A percentile compares a stretch with the other conserved stretches of the same genome.
Evolutionary conservation across 2,329 filamentous ascomycete genomes (phyloP).

Genomic region (Lachnellula willkommii): DNA sequence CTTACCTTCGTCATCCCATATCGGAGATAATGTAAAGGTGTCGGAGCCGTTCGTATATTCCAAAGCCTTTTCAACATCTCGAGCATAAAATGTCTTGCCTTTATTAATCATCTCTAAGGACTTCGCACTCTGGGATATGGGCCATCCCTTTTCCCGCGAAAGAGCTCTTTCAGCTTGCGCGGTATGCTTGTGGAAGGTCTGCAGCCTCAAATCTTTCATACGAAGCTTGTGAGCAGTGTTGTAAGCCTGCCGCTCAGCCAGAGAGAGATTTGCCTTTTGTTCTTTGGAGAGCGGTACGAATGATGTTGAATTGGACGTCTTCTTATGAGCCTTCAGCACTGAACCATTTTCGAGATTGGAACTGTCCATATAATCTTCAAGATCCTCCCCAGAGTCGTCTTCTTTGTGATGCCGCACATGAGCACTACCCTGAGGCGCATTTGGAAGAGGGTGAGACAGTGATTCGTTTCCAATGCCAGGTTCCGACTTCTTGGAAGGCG

Average conservation of each 20-base stretch:
- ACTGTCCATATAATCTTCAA: too few relatives aligned
- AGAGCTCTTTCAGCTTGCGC: neutral
- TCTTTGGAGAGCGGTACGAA: neutral
- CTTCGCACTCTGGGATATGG: neutral
- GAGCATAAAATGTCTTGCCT: conserved; percentile 1
- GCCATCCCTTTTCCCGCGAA: neutral
- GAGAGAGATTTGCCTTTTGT: neutral
- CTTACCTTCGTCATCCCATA: conserved; percentile 1
- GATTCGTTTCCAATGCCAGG: neutral
- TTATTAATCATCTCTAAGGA: neutral
- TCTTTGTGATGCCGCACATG: neutral
- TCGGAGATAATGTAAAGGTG: neutral
- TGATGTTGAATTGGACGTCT: neutral
- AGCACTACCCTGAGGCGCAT: neutral
- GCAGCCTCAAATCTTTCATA: neutral
- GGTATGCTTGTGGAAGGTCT: neutral
- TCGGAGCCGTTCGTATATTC: neutral
- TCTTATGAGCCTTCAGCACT: neutral
- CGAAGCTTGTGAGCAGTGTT: neutral
- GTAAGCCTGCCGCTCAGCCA: neutral
- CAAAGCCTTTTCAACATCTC: neutral
- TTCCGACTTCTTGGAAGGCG: neutral
- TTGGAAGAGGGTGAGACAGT: neutral
- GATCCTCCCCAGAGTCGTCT: neutral
- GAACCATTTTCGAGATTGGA: neutral